Conservation (phyloP, 345 rosid species). For the Excoecaria cochinchinensis region DNA sequence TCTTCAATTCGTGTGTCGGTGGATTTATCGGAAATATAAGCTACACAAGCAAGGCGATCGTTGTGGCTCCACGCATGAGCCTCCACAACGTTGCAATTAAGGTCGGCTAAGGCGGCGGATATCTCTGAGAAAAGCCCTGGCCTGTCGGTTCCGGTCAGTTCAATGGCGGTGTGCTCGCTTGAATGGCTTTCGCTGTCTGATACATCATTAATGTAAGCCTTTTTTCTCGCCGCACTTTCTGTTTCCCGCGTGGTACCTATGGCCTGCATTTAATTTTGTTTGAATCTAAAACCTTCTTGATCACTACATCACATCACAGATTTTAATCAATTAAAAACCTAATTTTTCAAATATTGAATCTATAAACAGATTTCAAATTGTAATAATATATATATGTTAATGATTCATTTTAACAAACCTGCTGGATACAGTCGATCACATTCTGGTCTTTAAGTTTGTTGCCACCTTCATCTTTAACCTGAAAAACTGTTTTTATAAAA, state of each 20-base stretch:
- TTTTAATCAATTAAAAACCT: no score
- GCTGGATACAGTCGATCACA: constrained; percentile 53
- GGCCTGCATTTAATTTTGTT: constrained; percentile 35
- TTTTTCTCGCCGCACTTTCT: constrained; percentile 21
- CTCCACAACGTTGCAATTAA: constrained; percentile 61
- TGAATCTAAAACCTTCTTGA: no score
- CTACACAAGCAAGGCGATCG: constrained; percentile 60
- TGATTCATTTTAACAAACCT: constrained; percentile 31
- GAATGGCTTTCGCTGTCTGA: constrained; percentile 15
- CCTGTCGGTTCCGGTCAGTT: constrained; percentile 61
- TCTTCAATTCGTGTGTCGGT: constrained; percentile 55
- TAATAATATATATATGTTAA: neutral
- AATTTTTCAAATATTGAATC: no score
- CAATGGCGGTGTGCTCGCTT: constrained; percentile 60
- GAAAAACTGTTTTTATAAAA: constrained; percentile 51
- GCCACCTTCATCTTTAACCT: constrained; percentile 73
- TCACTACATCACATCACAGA: no score
- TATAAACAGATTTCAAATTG: neutral
- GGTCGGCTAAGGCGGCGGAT: constrained; percentile 56
- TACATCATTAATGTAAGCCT: constrained; percentile 23
- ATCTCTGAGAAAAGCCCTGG: constrained; percentile 84
- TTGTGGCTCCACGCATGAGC: constrained; percentile 91
- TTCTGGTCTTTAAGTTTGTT: constrained; percentile 57
- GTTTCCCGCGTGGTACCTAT: constrained; percentile 53
- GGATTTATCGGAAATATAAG: constrained; percentile 53